Evolutionary conservation across 2,329 filamentous ascomycete species (phyloP).

Genomic region (Falciphora oryzae): DNA sequence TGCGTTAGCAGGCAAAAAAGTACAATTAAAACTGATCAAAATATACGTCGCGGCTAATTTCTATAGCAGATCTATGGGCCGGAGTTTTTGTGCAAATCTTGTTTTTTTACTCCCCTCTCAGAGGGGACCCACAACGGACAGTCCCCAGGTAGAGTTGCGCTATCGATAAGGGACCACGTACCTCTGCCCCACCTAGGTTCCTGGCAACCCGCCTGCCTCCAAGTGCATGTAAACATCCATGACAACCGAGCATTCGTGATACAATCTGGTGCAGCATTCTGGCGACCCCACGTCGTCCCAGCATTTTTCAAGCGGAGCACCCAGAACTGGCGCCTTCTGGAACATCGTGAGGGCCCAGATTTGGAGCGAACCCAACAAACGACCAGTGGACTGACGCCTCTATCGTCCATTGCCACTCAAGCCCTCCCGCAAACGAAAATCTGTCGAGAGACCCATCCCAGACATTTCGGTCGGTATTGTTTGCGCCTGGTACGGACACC

Average conservation of each 20-base stretch:
- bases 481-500: not conserved
- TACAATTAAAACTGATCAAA: no score
- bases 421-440: not conserved
- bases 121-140: no score
- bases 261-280: not conserved
- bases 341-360: not conserved
- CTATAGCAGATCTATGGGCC: no score
- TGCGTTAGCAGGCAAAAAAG: no score
- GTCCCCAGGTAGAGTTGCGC: no score
- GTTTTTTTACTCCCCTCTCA: no score
- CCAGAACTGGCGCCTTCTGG: not conserved
- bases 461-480: not conserved
- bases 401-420: not conserved
- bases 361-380: not conserved
- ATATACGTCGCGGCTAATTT: no score
- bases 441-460: not conserved
- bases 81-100: no score
- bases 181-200: not conserved
- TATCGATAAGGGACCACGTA: not conserved
- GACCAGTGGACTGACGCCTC: not conserved
- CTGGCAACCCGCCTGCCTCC: not conserved
- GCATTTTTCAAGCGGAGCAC: not conserved
- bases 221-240: not conserved
- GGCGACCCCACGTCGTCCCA: not conserved
- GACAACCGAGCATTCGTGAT: not conserved